Evolutionary conservation across 495 filamentous ascomycete species (phyloP).

Genomic region (Pyrenopolyporus hunteri): DNA sequence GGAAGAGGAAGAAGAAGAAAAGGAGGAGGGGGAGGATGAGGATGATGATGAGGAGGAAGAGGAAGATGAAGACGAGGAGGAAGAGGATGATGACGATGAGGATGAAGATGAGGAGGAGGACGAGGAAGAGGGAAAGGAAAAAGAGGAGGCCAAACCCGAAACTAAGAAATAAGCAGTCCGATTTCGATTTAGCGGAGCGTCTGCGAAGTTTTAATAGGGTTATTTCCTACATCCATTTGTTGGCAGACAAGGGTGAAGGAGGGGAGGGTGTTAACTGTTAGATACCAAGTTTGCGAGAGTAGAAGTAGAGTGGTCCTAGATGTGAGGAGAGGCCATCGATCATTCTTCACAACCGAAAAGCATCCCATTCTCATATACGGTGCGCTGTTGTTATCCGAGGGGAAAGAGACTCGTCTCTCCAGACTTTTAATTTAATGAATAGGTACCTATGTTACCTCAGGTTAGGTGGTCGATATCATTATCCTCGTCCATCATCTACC

Average conservation of each 20-base stretch:
- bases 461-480: too few relatives aligned
- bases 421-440: too few relatives aligned
- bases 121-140: slow-evolving; percentile 22
- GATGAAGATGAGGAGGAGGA: slow-evolving; percentile 23
- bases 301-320: not conserved
- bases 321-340: too few relatives aligned
- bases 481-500: too few relatives aligned
- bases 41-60: slow-evolving; percentile 40
- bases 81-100: slow-evolving; percentile 36
- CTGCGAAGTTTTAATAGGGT: not conserved
- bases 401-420: too few relatives aligned
- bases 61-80: slow-evolving; percentile 38
- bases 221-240: not conserved
- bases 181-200: not conserved
- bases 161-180: slow-evolving; percentile 13
- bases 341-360: too few relatives aligned
- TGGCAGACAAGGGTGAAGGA: not conserved
- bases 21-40: slow-evolving; percentile 33
- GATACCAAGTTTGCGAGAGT: slow-evolving; percentile 10
- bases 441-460: too few relatives aligned
- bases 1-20: slow-evolving; percentile 31
- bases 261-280: not conserved
- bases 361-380: too few relatives aligned
- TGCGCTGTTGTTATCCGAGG: too few relatives aligned
- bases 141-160: not conserved